Conservation (phyloP, 164 flowering plant species). For the Sedum album region DNA sequence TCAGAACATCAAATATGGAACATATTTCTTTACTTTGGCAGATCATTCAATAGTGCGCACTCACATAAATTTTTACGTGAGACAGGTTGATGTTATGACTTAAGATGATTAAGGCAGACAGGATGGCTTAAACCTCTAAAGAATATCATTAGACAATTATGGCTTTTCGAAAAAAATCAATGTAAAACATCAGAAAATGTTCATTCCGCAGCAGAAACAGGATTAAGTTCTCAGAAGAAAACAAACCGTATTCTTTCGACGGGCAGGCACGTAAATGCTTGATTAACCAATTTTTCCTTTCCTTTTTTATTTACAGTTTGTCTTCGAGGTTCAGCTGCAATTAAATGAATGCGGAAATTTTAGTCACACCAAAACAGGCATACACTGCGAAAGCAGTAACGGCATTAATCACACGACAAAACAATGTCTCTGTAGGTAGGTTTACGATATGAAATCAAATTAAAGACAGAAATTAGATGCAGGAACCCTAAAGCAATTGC, state of each 20-base stretch:
- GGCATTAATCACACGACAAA: no score
- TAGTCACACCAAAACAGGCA: no score
- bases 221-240: neutral
- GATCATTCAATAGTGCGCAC: neutral
- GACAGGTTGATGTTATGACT: no score
- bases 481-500: neutral
- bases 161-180: neutral
- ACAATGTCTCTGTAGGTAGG: no score
- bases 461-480: no score
- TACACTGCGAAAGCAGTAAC: no score
- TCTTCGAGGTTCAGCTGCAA: constrained; percentile 1
- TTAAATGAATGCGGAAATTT: no score
- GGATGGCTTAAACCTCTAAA: no score
- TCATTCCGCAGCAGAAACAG: neutral
- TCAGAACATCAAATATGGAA: neutral
- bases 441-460: no score
- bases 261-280: constrained; percentile 1
- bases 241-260: neutral
- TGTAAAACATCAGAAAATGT: no score
- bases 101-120: no score
- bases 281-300: neutral
- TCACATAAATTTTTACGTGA: neutral
- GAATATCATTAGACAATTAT: neutral
- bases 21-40: neutral
- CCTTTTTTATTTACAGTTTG: neutral